Evolutionary conservation across 768 basidiomycete species (phyloP), one percentile per base, ranked within the genome.

Genomic region (Nidularia sp.): DNA sequence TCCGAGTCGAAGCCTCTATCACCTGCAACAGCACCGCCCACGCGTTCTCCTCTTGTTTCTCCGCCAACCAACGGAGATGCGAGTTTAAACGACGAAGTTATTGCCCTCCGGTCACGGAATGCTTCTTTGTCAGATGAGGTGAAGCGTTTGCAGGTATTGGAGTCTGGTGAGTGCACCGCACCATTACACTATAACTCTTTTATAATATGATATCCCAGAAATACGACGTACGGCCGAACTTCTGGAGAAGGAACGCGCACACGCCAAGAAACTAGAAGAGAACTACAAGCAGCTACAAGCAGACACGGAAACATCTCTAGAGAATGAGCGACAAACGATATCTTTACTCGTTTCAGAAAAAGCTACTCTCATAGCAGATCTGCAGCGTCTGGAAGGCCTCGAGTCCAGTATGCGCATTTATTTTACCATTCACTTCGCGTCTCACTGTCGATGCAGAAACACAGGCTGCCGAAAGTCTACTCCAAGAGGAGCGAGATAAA

Each of bases 271-370:
- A 35, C 57, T 74, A 33, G 56, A 69, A 45, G 62, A 62, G 31
- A 66, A 62, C 45, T 60, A 70, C 51, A 56, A 65, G 13, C 62
- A 63, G 47, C 59, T 68, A 32, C 60, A 65, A 47, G 53, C 55
- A 7, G 69, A 75, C 50, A 70, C 66, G 44, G 72, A 73, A 48
- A 55, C 57, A 1, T 54, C 62, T 29, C 62, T 72, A 39, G 74
- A 79, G 57, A 85, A 78, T 58, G 85, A 87, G 57, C 83, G 82
- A 54, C 84, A 84, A 59, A 88, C 87, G 0, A 89, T 94, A 52
- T 75, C 85, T 45, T 64, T 88, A n/a, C 74, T 94, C 10, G 88
- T 92, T 15, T 77, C 83, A 2, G 88, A 90, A 60, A 89, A 88
- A 65, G 77, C 81, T 5, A 73, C 78, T 15, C 71, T 90, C 34